Percentiles rank a stretch among this genome's conserved stretches.
Evolutionary conservation across 805 yeast genomes (phyloP).

Genomic region (Pichia manshurica): DNA sequence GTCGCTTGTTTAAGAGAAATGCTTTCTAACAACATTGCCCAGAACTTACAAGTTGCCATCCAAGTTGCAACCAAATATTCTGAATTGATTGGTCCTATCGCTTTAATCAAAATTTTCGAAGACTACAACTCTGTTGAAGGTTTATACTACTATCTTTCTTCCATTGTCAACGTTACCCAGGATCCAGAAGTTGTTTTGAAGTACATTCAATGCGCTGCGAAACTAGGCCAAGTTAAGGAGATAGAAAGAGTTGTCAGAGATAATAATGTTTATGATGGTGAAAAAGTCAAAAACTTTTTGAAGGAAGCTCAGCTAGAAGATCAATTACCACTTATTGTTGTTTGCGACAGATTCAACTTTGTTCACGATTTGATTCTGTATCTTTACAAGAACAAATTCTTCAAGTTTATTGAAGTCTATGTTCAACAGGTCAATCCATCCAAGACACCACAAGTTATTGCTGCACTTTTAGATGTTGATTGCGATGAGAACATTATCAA

Average conservation of each 20-base stretch:
- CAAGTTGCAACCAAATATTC: conserved; percentile 97
- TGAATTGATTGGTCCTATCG: conserved; percentile 82
- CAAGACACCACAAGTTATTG: conserved; percentile 93
- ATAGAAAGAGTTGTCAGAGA: conserved; percentile 94
- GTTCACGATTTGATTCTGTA: conserved; percentile 91
- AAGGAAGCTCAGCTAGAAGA: conserved; percentile 92
- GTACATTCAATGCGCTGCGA: conserved; percentile 91
- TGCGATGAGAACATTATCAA: conserved; percentile 89
- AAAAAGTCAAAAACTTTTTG: conserved; percentile 93
- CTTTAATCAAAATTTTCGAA: conserved; percentile 85
- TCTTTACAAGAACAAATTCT: conserved; percentile 90
- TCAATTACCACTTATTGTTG: conserved; percentile 93
- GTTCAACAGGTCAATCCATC: conserved; percentile 97
- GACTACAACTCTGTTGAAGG: conserved; percentile 92
- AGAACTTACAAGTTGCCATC: conserved; percentile 85
- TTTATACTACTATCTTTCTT: conserved; percentile 85
- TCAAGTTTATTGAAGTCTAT: conserved; percentile 95
- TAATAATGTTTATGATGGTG: conserved; percentile 91
- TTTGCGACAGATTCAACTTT: conserved; percentile 86
- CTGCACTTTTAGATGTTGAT: conserved; percentile 93
- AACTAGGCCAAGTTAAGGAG: conserved; percentile 83
- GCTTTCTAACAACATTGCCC: conserved; percentile 65
- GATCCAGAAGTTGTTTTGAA: conserved; percentile 95
- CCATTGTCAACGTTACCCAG: conserved; percentile 88
- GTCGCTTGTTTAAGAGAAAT: conserved; percentile 82